These are phyloP conservation scores for Pezicula radicicola DNA, from an alignment of 2,329 filamentous ascomycete genomes.

Conservation along the genomic window DNA sequence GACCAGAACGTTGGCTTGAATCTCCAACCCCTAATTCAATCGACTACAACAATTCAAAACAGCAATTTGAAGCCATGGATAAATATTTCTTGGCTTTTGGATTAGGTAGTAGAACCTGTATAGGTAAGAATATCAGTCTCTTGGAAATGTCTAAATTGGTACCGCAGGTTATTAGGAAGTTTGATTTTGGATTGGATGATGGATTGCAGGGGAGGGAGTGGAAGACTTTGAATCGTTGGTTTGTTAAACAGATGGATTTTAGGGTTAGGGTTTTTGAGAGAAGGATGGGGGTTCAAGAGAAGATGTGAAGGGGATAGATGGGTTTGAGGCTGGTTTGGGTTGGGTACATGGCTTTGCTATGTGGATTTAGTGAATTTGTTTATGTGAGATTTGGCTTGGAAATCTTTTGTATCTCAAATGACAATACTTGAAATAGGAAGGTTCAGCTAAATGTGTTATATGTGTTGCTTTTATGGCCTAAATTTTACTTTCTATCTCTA, in stretches of 20 bases:
- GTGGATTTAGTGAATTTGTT: no score
- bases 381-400: no score
- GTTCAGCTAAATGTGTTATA: no score
- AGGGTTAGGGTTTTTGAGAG: conserved; percentile 13
- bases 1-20: conserved; percentile 44
- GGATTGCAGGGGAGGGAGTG: conserved; percentile 9
- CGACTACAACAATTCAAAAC: neutral
- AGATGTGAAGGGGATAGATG: no score
- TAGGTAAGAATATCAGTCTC: conserved; percentile 41
- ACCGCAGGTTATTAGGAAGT: conserved; percentile 30
- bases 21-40: conserved; percentile 14
- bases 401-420: no score
- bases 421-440: no score
- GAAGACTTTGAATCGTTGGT: conserved; percentile 21
- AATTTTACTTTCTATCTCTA: no score
- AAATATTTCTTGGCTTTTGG: conserved; percentile 7
- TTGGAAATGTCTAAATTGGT: conserved; percentile 42
- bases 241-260: conserved; percentile 26
- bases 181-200: conserved; percentile 23
- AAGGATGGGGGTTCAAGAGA: neutral
- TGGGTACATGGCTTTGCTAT: no score
- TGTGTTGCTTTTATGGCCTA: no score
- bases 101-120: conserved; percentile 34
- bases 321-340: no score
- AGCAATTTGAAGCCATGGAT: conserved; percentile 3